Evolutionary conservation across 768 basidiomycete genomes (phyloP), one percentile per base, ranked within the genome.

Genomic region (Trametes cinnabarina): DNA sequence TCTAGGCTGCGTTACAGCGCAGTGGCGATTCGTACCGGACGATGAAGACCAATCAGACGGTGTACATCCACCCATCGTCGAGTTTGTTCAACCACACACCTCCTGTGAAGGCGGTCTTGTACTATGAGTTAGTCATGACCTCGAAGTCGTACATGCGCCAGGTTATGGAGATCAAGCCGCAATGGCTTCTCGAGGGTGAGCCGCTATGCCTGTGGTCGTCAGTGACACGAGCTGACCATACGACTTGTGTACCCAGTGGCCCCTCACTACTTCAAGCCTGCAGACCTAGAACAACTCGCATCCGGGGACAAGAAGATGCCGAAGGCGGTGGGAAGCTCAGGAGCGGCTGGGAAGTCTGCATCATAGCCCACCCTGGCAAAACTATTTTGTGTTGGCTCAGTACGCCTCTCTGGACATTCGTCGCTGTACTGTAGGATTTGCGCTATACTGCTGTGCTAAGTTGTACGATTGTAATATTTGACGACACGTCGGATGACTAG

Each of bases 71-170:
- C 67, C 97, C 97, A 0, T 95, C 93, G 0, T 96, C 94, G 5
- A 88, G 91, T 70, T 73, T 99, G 61, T 97, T 98, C 84, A 92
- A 98, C 66, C 85, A 87, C 69, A 95, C 98, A 64, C 97, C 97
- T 2, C 97, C 97, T 0, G 83, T 94, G 12, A 90, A 88, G 69
- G 90, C 91, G 15, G 70, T 98, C 10, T 71, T 97, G 46, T 99
- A 98, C 73, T 98, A 98, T 68, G 97, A 98, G 72, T 83, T 99
- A 22, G 96, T 99, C 22, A 89, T 96, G 82, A 99, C 97, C 8
- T 88, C 88, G 37, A 98, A 98, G 74, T 98, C 97, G 30, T 99
- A 97, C 68, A 90, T 98, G 83, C 81, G 92, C 80, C 95, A 98
- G 79, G 82, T 94, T 37, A 98, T 98, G 94, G 97, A 98, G 66